Evolutionary conservation across 768 basidiomycete genomes (phyloP), one percentile per base, ranked within the genome.

Genomic region (Mycena filopes): DNA sequence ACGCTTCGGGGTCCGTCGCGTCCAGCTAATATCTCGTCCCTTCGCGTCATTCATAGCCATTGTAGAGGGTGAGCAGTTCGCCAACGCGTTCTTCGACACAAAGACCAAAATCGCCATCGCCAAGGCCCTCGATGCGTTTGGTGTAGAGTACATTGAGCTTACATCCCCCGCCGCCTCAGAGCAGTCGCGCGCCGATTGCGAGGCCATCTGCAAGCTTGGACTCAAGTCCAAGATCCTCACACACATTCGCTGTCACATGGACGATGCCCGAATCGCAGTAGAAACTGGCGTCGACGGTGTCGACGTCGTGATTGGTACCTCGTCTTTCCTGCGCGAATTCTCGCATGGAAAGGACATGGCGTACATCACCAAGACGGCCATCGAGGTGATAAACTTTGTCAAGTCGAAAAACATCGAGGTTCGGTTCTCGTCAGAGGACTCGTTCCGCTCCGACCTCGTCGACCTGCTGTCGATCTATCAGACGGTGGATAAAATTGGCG

Each of bases 61-160:
- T 54, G 41, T 72, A 97, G 96, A 98, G 91, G 96, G 96, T 62
- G 96, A 98, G 78, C 96, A 99, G 78, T 99, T 99, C 73, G 98
- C 98, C 68, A 99, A 99, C 76, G 97, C 98, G 57, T 99, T 99
- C 86, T 99, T 99, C 77, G 97, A 98, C 76, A 96, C 95, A 76
- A 95, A 96, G 84, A 99, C 96, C 81, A 99, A 99, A 88, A 98
- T 98, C 76, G 96, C 96, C 76, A 99, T 99, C 72, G 98, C 98
- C 70, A 95, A 90, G 83, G 96, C 96, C 16, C 89, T 99, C 62
- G 96, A 98, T 84, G 96, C 96, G 53, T 99, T 99, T 75, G 98
- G 98, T 74, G 98, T 99, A 63, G 98, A 99, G 77, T 99, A 99
- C 86, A 96, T 99, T 75, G 98, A 99, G 76, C 91, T 99, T 75